Percentiles rank a stretch among this genome's conserved stretches.
Conservation (phyloP, 1,284 basidiomycete genomes). For the Omphalotus olearius region DNA sequence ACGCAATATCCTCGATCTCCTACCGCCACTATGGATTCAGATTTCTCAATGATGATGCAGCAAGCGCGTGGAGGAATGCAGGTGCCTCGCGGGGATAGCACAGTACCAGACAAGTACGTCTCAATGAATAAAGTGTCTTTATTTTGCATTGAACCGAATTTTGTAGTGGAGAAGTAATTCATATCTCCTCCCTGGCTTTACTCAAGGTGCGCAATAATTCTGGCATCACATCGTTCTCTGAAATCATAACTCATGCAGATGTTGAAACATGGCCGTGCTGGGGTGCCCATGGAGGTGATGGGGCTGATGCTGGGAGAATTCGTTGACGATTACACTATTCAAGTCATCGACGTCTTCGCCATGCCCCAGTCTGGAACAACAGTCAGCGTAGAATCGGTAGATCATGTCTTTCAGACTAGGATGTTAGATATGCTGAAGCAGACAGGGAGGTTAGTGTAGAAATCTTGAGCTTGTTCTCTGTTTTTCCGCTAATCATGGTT, state of each 20-base stretch:
- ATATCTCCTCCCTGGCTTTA: conserved; percentile 91
- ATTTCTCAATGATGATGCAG: conserved; percentile 57
- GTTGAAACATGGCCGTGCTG: conserved; percentile 98
- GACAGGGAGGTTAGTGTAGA: conserved; percentile 76
- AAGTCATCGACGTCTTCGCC: conserved; percentile 98
- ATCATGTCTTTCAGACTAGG: conserved; percentile 98
- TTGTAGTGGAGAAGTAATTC: conserved; percentile 88
- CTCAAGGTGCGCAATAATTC: conserved; percentile 64
- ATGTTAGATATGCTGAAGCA: conserved; percentile 99
- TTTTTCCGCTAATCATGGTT: neutral
- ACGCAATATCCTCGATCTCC: conserved; percentile 10
- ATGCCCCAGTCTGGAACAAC: conserved; percentile 99
- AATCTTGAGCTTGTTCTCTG: neutral
- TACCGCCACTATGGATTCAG: conserved; percentile 43
- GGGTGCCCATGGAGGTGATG: conserved; percentile 99
- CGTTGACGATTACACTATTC: conserved; percentile 97
- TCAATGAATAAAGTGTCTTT: neutral
- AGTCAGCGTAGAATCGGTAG: conserved; percentile 98
- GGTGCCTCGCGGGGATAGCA: conserved; percentile 40
- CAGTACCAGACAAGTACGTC: conserved; percentile 71
- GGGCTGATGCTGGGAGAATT: conserved; percentile 99
- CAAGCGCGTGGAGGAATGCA: conserved; percentile 37
- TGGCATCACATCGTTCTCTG: conserved; percentile 5
- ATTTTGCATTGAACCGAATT: conserved; percentile 10
- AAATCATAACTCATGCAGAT: conserved; percentile 53